Evolutionary conservation across 2,329 filamentous ascomycete genomes (phyloP).

Genomic region (Xylariaceae sp.): DNA sequence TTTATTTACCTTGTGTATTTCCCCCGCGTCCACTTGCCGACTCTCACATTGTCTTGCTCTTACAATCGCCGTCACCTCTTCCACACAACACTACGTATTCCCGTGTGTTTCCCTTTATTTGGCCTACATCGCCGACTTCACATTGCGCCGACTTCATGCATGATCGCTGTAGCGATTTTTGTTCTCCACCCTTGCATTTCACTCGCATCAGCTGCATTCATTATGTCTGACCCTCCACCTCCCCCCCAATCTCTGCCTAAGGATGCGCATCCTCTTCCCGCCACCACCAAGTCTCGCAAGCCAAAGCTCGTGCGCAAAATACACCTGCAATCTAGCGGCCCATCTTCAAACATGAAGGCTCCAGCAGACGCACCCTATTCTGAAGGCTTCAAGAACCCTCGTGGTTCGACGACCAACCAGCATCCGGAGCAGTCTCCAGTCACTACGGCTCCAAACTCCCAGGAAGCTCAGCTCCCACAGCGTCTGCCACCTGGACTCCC

Average conservation of each 20-base stretch:
- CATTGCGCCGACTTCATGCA: neutral
- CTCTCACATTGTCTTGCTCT: too few relatives aligned
- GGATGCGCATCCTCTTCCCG: neutral
- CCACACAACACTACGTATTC: neutral
- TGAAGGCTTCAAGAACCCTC: neutral
- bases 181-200: neutral
- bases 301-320: constrained; percentile 30
- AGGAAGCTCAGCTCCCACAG: neutral
- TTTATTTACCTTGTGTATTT: constrained; percentile 16
- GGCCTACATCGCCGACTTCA: neutral
- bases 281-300: constrained; percentile 24
- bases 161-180: neutral
- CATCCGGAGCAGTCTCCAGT: neutral
- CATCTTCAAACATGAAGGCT: constrained; percentile 7
- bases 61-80: neutral
- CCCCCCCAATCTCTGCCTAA: neutral
- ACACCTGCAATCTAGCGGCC: constrained; percentile 27
- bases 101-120: constrained; percentile 1
- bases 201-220: neutral
- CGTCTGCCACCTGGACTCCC: constrained; percentile 24
- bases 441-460: neutral
- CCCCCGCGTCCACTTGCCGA: neutral
- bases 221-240: constrained; percentile 8
- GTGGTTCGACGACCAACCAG: neutral
- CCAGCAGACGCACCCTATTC: neutral